Percentiles rank a stretch among this genome's conserved stretches.
These are phyloP conservation scores for Alternaria dauci DNA, from an alignment of 2,329 filamentous ascomycete genomes.

Conservation along the genomic window DNA sequence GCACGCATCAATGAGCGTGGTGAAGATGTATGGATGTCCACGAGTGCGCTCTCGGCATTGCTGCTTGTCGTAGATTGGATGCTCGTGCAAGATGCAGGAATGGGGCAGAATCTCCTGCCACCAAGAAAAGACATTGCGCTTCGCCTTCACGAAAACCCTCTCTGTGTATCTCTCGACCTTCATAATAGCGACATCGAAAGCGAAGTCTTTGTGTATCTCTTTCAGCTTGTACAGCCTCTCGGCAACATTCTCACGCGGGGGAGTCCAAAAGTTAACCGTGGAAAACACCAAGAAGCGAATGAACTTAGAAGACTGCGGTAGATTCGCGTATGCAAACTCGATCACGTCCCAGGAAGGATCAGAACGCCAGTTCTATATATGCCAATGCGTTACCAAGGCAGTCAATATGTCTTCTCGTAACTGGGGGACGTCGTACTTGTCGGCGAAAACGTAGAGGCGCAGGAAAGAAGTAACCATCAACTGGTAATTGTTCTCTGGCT, in stretches of 20 bases:
- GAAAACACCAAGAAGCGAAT: neutral
- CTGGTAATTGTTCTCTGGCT: neutral
- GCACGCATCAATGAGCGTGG: constrained; percentile 4
- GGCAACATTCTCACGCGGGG: accelerated
- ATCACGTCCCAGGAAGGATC: accelerated
- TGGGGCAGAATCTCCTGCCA: neutral
- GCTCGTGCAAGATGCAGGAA: constrained; percentile 10
- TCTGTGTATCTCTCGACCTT: neutral
- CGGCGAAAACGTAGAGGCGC: neutral
- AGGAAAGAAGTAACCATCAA: neutral
- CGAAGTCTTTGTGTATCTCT: neutral
- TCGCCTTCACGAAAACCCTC: accelerated
- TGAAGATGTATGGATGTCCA: constrained; percentile 7
- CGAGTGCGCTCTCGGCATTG: constrained; percentile 14
- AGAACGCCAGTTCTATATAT: neutral
- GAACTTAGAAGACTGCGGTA: neutral
- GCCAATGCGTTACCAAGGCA: neutral
- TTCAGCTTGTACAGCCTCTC: accelerated
- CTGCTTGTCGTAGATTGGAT: neutral
- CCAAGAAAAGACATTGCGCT: too few relatives aligned
- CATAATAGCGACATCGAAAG: neutral
- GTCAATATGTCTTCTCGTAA: neutral
- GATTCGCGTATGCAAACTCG: neutral
- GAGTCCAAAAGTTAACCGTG: neutral
- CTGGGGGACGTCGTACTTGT: neutral